Conservation (phyloP, 192 early-diverging fungal genomes). For the Jimgerdemannia flammicorona region DNA sequence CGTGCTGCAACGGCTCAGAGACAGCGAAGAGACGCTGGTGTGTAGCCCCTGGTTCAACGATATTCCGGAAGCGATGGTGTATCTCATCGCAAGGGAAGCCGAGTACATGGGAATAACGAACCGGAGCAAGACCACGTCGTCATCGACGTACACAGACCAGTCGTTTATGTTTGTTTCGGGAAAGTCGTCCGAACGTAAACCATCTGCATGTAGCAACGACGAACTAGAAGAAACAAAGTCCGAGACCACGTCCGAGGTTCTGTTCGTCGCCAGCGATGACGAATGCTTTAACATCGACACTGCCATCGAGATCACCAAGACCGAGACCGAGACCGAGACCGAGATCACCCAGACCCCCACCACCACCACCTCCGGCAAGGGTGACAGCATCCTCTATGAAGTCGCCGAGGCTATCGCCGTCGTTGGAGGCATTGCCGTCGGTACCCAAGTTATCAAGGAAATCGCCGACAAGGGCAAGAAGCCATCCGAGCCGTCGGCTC, state of each 20-base stretch:
- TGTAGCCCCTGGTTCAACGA: not conserved
- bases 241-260: not conserved
- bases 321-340: not conserved
- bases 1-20: not conserved
- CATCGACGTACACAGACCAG: not conserved
- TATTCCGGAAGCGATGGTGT: not conserved
- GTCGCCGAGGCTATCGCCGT: not conserved
- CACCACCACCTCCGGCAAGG: not conserved
- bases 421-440: not conserved
- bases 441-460: not conserved
- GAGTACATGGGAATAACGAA: not conserved
- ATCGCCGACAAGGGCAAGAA: not conserved
- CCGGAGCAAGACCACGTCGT: not conserved
- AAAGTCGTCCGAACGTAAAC: not conserved
- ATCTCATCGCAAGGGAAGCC: not conserved
- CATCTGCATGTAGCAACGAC: not conserved
- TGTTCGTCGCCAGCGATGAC: not conserved
- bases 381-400: not conserved
- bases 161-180: not conserved
- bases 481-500: not conserved
- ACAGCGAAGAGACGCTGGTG: not conserved
- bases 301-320: not conserved
- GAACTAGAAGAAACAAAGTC: not conserved
- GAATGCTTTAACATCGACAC: not conserved
- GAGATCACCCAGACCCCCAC: not conserved